Evolutionary conservation across 2,329 filamentous ascomycete genomes (phyloP).

Genomic region (Fusarium begoniae): DNA sequence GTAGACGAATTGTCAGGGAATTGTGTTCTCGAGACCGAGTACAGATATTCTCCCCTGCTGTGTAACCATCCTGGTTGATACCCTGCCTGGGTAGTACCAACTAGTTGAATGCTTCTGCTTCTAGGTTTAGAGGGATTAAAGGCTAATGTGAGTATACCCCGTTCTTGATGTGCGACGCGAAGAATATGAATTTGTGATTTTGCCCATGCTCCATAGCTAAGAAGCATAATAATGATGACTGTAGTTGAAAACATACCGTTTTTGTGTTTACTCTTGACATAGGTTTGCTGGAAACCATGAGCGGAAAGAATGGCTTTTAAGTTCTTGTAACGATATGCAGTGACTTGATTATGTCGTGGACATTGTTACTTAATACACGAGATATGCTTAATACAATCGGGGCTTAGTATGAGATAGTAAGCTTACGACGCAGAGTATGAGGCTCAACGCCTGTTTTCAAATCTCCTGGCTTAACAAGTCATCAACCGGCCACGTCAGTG

Average conservation of each 20-base stretch:
- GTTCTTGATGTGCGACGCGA: background rate
- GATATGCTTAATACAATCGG: background rate
- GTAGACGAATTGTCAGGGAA: background rate
- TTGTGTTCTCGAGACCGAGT: background rate
- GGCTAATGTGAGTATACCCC: background rate
- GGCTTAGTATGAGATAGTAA: background rate
- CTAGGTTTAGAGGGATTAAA: background rate
- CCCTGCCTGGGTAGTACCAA: background rate
- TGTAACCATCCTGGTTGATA: background rate
- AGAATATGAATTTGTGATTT: background rate
- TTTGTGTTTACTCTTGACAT: accelerated
- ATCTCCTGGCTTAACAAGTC: accelerated
- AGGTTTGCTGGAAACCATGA: accelerated
- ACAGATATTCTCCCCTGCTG: background rate
- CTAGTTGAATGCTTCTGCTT: background rate
- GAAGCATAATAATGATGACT: accelerated
- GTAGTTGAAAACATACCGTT: background rate
- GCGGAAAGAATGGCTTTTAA: accelerated
- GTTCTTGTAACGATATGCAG: accelerated
- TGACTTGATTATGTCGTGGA: accelerated
- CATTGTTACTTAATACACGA: no score
- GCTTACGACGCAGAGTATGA: background rate
- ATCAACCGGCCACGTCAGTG: background rate
- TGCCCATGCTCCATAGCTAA: background rate
- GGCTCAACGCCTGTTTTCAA: accelerated